These are phyloP conservation scores for Samsoniella hepiali DNA, from an alignment of 2,329 filamentous ascomycete species.

Conservation along the genomic window DNA sequence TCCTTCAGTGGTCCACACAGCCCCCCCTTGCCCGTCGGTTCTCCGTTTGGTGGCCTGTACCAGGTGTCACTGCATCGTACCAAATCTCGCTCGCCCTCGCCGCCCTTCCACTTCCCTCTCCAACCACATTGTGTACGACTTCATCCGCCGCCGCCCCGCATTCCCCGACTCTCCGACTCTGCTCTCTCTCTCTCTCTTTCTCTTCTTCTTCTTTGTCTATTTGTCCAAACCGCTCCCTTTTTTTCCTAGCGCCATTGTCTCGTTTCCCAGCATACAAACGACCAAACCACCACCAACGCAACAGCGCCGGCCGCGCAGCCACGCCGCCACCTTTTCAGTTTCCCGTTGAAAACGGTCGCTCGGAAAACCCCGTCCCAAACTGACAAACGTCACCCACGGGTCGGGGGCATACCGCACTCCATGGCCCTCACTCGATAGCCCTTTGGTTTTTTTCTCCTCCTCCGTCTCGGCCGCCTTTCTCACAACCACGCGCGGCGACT, in stretches of 20 bases:
- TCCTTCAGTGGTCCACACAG: no score
- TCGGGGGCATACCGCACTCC: not conserved
- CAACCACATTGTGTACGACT: not conserved
- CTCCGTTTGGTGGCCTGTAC: not conserved
- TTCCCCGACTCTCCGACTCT: not conserved
- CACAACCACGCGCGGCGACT: no score
- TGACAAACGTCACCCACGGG: not conserved
- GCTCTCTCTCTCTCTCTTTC: not conserved
- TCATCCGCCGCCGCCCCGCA: not conserved
- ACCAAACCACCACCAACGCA: not conserved
- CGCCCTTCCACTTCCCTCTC: not conserved
- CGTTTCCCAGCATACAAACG: not conserved
- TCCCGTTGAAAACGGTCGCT: not conserved
- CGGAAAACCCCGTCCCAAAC: not conserved
- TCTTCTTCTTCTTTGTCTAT: not conserved
- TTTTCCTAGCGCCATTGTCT: not conserved
- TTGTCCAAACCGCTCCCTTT: not conserved
- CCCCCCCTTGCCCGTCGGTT: not conserved
- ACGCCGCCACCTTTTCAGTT: not conserved
- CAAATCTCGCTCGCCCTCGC: not conserved
- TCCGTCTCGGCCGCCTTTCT: not conserved
- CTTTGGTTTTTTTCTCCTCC: not conserved
- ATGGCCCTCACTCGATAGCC: slow-evolving; percentile 10
- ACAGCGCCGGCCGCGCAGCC: not conserved
- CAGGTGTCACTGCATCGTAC: not conserved